Conservation (phyloP, 306 rosid genomes). For the apple (Malus domestica) region DNA sequence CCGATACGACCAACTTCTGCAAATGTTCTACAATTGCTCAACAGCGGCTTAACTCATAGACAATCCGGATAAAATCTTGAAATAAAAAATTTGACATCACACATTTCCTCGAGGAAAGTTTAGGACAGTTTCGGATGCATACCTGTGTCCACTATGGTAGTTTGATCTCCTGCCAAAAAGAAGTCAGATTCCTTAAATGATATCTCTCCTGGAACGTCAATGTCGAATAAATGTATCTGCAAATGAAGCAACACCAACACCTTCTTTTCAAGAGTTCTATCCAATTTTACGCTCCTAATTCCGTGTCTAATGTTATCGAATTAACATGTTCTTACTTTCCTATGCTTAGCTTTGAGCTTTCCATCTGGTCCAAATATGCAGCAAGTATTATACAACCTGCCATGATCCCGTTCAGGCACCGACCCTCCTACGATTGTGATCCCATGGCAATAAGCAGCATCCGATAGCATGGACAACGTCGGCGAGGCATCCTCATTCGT, state of each 20-base stretch:
- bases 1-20: conserved; percentile 32
- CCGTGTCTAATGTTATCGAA: background rate
- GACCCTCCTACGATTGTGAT: conserved; percentile 29
- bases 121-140: background rate
- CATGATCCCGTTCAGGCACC: conserved; percentile 18
- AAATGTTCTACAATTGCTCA: background rate
- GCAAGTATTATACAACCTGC: conserved; percentile 25
- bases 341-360: conserved; percentile 23
- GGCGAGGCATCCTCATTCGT: conserved; percentile 9
- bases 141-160: conserved; percentile 33
- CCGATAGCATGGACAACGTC: conserved; percentile 10
- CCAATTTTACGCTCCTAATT: background rate
- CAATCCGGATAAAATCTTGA: background rate
- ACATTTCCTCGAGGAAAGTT: background rate
- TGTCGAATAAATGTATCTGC: conserved; percentile 30
- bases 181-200: conserved; percentile 25
- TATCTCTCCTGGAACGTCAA: conserved; percentile 24
- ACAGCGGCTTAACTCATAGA: background rate
- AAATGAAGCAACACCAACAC: background rate
- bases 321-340: conserved; percentile 7
- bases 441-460: conserved; percentile 9
- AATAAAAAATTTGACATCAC: background rate
- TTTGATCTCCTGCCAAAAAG: conserved; percentile 18
- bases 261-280: background rate
- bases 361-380: conserved; percentile 32